These are phyloP conservation scores for Diddensiella santjacobensis DNA, from an alignment of 805 yeast genomes.

Conservation along the genomic window DNA sequence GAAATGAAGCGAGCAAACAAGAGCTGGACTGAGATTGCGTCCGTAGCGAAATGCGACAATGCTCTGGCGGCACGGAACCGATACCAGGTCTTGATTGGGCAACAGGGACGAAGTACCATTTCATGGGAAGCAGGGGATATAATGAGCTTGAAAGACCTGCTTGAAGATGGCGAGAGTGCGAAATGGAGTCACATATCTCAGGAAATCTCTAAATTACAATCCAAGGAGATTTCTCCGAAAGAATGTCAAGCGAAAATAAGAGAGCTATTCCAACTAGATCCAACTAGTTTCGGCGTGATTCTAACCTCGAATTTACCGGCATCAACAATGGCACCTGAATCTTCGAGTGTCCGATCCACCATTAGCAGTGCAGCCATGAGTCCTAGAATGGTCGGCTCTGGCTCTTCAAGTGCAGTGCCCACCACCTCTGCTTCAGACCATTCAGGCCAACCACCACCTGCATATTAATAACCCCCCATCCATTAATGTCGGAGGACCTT, in stretches of 20 bases:
- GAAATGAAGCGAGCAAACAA: slow-evolving; percentile 58
- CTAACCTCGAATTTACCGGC: slow-evolving; percentile 14
- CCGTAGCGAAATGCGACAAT: slow-evolving; percentile 57
- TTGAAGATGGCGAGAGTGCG: slow-evolving; percentile 67
- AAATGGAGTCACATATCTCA: slow-evolving; percentile 64
- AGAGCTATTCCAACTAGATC: slow-evolving; percentile 51
- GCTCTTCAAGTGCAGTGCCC: too few species aligned
- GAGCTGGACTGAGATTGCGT: slow-evolving; percentile 73
- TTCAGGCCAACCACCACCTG: too few species aligned
- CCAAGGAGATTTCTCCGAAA: slow-evolving; percentile 46
- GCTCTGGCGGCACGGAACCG: slow-evolving; percentile 72
- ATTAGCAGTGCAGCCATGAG: too few species aligned
- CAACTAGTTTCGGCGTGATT: slow-evolving; percentile 54
- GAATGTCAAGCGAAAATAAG: slow-evolving; percentile 56
- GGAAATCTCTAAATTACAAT: slow-evolving; percentile 52
- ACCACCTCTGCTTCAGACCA: too few species aligned
- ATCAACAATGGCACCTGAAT: too few species aligned
- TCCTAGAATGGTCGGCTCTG: too few species aligned
- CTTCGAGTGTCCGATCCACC: too few species aligned
- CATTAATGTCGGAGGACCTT: too few species aligned
- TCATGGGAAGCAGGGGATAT: slow-evolving; percentile 61
- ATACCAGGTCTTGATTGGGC: slow-evolving; percentile 77
- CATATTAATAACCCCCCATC: too few species aligned
- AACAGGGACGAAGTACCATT: slow-evolving; percentile 70
- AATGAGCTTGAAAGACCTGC: slow-evolving; percentile 43